Evolutionary conservation across 768 basidiomycete genomes (phyloP), one percentile per base, ranked within the genome.

Genomic region (Xerocomellus amylosporus): DNA sequence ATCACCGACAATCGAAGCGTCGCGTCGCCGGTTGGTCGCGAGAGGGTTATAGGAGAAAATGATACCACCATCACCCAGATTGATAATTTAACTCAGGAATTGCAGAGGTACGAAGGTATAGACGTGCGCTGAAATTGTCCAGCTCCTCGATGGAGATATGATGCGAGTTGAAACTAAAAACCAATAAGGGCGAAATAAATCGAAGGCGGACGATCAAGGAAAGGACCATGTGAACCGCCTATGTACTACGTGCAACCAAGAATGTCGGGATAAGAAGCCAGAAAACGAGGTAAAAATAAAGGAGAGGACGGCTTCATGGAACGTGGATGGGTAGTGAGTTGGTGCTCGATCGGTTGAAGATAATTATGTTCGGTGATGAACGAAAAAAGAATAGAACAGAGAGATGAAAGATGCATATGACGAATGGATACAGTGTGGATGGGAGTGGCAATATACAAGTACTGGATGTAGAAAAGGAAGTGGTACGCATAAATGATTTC

Each of bases 351-450:
- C n/a, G 31, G 34, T 49, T 13, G 17, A 41, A 53, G 41, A 20
- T 20, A 47, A 46, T 37, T 38, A 34, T 46, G 56, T 51, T 43
- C 37, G 12, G 40, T 20, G 46, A 33, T 43, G 31, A 51, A 46
- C 31, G 49, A 34, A 53, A 36, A 31, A 49, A 46, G 42, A 33
- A 53, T 46, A n/a, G 31, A 37, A 36, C 24, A 51, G 24, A 26
- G 49, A 20, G 37, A 39, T 50, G 58, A 45, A 65, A 49, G 34
- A 71, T 71, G 71, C 62, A 54, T 70, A 46, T 60, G 68, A 54
- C 24, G 49, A 58, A 56, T 59, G 50, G 68, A 57, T 70, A 70
- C 69, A 70, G 54, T 71, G 55, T 24, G 24, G 59, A 57, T 68
- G 60, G 49, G 59, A 44, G 49, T 55, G 58, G 52, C 59, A 61